Base-by-base conservation (phyloP, 805 yeast species). In the Ogataea polymorpha region DNA sequence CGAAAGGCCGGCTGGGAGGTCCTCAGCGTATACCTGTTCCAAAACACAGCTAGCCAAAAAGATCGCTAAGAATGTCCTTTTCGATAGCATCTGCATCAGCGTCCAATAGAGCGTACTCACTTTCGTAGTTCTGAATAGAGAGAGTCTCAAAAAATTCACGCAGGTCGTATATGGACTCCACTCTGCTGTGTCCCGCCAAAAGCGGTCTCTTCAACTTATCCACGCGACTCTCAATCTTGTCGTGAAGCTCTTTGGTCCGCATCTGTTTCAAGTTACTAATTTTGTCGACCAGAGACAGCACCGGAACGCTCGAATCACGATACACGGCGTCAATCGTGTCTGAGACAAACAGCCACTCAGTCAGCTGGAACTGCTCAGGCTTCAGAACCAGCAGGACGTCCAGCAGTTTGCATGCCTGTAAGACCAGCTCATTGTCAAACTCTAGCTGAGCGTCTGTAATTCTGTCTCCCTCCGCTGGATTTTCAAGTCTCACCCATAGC, bases 1-100 rank as follows among this genome's bases (percentile, higher is more conserved):
- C 71, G 97, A 40, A 86, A 86, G 54, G 96, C 96, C 1, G 98
- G 98, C 0, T 89, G 98, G 96, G 99, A 93, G 62, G 91, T 84
- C 9, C 67, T 93, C 26, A 77, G 86, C 41, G 82, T 91, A 7
- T 79, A 82, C 63, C 71, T 80, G 48, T 86, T 90, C 53, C 56
- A 41, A 35, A 59, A 68, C 62, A 24, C 20, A 14, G 17, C 35
- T 30, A 32, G 11, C 32, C 39, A 39, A 75, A 74, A 16, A 87
- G 59, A 58, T 89, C 96, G 16, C 62, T 51, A 30, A 77, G 62
- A 1, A 83, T 51, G 61, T 86, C 95, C 5, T 61, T 59, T 40
- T 70, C 70, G 53, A 89, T 79, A 2, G 67, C 62, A 0, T 62
- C 66, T 14, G 55, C 16, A 51, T 80, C 80, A 2, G 66, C 54